Percentiles rank a stretch among this genome's conserved stretches.
Conservation (phyloP, 257 asterid species). For the Agastache rugosa region DNA sequence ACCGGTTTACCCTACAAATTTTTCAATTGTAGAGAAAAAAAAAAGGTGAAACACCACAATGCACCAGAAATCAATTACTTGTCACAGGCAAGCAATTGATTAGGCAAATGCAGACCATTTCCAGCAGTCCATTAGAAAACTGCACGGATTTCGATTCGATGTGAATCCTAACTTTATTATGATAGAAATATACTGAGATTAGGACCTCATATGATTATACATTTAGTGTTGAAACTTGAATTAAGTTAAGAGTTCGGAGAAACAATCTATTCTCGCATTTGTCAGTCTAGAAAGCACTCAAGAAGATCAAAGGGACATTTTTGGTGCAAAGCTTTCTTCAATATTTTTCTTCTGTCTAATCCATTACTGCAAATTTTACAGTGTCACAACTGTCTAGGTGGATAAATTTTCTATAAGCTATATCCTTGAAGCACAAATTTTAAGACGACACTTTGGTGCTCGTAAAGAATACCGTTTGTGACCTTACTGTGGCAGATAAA, state of each 20-base stretch:
- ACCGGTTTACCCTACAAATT: background rate
- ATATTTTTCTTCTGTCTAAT: constrained; percentile 21
- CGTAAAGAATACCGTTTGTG: background rate
- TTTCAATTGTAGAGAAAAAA: constrained; percentile 14
- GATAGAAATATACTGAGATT: constrained; percentile 22
- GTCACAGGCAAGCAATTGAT: background rate
- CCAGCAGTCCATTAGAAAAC: constrained; percentile 20
- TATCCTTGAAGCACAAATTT: background rate
- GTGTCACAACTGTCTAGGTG: background rate
- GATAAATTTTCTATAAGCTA: background rate
- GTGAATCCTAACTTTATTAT: background rate
- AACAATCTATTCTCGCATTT: background rate
- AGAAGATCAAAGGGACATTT: background rate
- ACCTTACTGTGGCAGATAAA: constrained; percentile 12
- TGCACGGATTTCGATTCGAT: background rate
- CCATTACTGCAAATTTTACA: background rate
- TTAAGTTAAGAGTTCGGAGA: constrained; percentile 12
- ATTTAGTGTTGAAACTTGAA: background rate
- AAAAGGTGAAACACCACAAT: constrained; percentile 11
- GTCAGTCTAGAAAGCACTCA: constrained; percentile 18
- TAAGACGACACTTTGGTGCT: constrained; percentile 1
- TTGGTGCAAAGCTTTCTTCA: background rate
- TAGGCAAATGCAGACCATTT: background rate
- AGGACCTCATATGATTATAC: constrained; percentile 10
- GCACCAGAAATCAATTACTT: constrained; percentile 17